phyloP scores from a whole-genome alignment of 2,329 filamentous ascomycete species.

The Arthrobotrys conoides region DNA sequence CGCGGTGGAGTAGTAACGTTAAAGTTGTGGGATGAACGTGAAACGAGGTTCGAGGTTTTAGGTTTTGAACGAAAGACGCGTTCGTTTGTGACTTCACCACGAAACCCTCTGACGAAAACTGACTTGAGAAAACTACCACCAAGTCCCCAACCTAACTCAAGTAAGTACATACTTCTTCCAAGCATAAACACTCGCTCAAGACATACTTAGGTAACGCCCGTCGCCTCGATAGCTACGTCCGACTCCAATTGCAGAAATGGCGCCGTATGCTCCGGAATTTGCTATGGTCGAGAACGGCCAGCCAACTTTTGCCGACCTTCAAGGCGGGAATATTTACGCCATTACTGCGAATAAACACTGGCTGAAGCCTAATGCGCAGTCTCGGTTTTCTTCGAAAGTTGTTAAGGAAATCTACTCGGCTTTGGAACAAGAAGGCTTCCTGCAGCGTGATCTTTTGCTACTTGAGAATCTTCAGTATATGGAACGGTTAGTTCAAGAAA shows the following conservation, averaged over 20 bases:
- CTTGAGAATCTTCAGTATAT: constrained; percentile 92
- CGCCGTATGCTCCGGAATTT: constrained; percentile 57
- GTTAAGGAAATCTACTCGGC: constrained; percentile 91
- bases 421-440: constrained; percentile 84
- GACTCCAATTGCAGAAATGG: constrained; percentile 4
- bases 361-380: constrained; percentile 75
- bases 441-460: constrained; percentile 81
- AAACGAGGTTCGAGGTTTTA: not conserved
- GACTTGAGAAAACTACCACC: too few species aligned
- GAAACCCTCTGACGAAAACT: too few species aligned
- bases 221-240: not conserved
- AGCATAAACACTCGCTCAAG: too few species aligned
- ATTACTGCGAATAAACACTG: constrained; percentile 87
- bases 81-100: not conserved
- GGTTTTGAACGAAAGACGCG: not conserved
- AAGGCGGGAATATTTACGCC: constrained; percentile 80
- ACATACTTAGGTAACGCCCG: not conserved
- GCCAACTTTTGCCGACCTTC: constrained; percentile 77
- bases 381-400: constrained; percentile 81
- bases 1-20: not conserved
- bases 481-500: constrained; percentile 75
- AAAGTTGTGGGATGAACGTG: too few species aligned
- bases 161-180: too few species aligned
- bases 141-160: too few species aligned
- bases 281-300: constrained; percentile 69